Percentiles rank a stretch among this genome's conserved stretches.
These are phyloP conservation scores for Streptanthus diversifolius DNA, from an alignment of 345 rosid species.

Conservation along the genomic window DNA sequence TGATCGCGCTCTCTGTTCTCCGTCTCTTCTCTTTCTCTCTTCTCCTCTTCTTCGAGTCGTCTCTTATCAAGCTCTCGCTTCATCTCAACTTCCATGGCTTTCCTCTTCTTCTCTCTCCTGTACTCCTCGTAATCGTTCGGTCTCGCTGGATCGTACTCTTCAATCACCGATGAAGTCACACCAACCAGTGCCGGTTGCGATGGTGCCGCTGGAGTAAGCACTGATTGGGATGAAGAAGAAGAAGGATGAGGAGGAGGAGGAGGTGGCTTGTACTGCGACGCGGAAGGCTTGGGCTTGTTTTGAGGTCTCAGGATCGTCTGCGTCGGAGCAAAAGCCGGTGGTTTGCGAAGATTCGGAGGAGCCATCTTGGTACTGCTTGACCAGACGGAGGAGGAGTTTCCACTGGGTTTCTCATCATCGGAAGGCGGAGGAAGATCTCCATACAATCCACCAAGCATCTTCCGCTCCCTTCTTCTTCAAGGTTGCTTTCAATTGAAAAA, in stretches of 20 bases:
- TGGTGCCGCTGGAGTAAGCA: conserved; percentile 29
- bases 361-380: conserved; percentile 85
- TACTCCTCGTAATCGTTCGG: conserved; percentile 96
- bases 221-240: conserved; percentile 4
- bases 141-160: conserved; percentile 93
- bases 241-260: neutral
- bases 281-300: conserved; percentile 43
- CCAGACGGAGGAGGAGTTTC: conserved; percentile 69
- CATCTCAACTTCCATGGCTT: conserved; percentile 74
- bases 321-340: conserved; percentile 57
- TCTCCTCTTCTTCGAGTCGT: conserved; percentile 77
- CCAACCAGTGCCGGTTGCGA: conserved; percentile 72
- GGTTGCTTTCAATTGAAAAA: conserved; percentile 16
- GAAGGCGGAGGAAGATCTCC: conserved; percentile 99
- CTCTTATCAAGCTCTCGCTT: conserved; percentile 75
- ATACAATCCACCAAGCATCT: conserved; percentile 90
- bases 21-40: conserved; percentile 44
- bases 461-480: conserved; percentile 4
- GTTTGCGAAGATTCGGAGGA: conserved; percentile 89
- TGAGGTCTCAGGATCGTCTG: conserved; percentile 65
- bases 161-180: conserved; percentile 68
- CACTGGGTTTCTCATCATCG: conserved; percentile 68
- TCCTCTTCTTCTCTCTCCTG: conserved; percentile 67
- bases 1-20: conserved; percentile 39
- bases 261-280: conserved; percentile 26